Conservation (phyloP, 1,139 yeast species). For the Fermentozyma sake region DNA sequence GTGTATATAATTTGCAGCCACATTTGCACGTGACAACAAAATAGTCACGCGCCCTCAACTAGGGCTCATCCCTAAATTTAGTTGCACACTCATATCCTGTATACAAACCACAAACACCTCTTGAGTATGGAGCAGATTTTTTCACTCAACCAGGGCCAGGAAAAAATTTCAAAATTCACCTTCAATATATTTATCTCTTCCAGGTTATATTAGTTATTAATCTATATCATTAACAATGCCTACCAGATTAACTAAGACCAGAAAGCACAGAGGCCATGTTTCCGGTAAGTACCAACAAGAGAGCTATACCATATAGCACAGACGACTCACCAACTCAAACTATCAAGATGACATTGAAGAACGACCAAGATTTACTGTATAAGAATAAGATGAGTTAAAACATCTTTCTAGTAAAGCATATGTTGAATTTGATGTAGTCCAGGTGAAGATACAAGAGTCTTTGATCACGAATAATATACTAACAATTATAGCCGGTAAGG, state of each 20-base stretch:
- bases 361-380: not conserved
- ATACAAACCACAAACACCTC: constrained; percentile 1
- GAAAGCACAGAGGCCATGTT: constrained; percentile 99
- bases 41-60: constrained; percentile 4
- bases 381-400: constrained; percentile 1
- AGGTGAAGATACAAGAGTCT: not conserved
- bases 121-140: too few species aligned
- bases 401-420: too few species aligned
- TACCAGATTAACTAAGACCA: constrained; percentile 98
- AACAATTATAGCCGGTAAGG: constrained; percentile 89
- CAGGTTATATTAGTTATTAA: constrained; percentile 12
- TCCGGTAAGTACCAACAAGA: constrained; percentile 67
- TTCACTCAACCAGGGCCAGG: constrained; percentile 1
- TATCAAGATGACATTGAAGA: constrained; percentile 1
- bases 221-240: constrained; percentile 65
- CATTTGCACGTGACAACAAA: not conserved
- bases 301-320: constrained; percentile 1
- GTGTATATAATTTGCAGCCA: constrained; percentile 1
- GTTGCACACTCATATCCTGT: not conserved
- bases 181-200: not conserved
- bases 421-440: too few species aligned
- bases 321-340: not conserved
- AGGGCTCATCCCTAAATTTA: constrained; percentile 3
- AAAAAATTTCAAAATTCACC: constrained; percentile 6
- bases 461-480: constrained; percentile 17